Evolutionary conservation across 805 yeast genomes (phyloP), one percentile per base, ranked within the genome.

Genomic region (Ogataea corticis): DNA sequence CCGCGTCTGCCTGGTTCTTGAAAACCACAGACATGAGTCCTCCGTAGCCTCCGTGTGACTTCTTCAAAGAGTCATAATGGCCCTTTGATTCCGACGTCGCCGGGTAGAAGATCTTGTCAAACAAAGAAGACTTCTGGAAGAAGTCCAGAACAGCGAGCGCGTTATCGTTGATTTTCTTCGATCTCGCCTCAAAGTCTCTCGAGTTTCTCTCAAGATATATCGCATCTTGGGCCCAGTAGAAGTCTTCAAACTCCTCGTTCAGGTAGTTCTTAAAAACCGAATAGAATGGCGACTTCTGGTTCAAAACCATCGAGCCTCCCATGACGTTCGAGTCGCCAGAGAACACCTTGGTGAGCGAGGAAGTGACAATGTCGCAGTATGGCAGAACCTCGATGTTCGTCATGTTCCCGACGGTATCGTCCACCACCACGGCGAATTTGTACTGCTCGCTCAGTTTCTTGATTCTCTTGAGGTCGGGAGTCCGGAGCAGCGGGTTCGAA

Each of bases 321-420:
- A 92, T 87, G 41, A 92, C 97, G 59, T 92, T 90, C 27, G 96
- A 85, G 63, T 89, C 97, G 18, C 98, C 97, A 30, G 92, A 83
- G 62, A 94, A 94, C 14, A 91, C 86, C 63, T 94, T 94, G 10
- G 97, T 91, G 50, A 94, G 72, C 7, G 97, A 88, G 27, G 92
- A 79, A 28, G 84, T 94, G 13, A 87, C 85, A 40, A 91, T 76
- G 65, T 94, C 99, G n/a, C 88, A 83, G 62, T 79, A 85, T 16
- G 88, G 85, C 46, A 89, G 71, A 4, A 86, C 86, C 54, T 88
- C 86, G 40, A 90, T 77, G 66, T 94, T 94, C 49, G 86, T 74
- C 59, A 89, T 84, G 58, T 94, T 94, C 13, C 97, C 97, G 17
- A 91, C 86, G 1, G 98, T 94, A 61, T 94, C 99, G 67, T 94